Evolutionary conservation across 768 basidiomycete genomes (phyloP), one percentile per base, ranked within the genome.

Genomic region (Chlorophyllum brunneum): DNA sequence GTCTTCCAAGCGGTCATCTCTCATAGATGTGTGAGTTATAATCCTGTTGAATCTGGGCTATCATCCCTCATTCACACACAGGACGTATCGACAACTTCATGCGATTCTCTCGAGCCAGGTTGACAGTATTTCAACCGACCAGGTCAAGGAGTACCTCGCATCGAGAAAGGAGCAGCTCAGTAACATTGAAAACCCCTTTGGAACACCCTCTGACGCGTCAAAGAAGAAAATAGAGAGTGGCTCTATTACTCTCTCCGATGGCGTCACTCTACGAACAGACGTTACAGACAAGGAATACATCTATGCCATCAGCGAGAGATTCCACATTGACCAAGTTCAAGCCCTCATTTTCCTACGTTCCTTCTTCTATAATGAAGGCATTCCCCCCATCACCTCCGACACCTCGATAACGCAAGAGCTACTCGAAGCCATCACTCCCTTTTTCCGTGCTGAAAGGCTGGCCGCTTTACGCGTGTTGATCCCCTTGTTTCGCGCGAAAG

Each of bases 391-490:
- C 16, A 48, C 56, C 29, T 52, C 57, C 24, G 58, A 58, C 34
- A 71, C 81, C 16, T 61, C 62, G 9, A 67, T 85, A 59, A 71
- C 76, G 8, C 76, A 79, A 27, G 82, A 85, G 56, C 71, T 88
- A 13, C 66, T 91, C 24, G 79, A 83, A 49, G 80, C 81, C 23
- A 82, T 95, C 59, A 86, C 85, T 0, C 80, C 84, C 5, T 93
- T 91, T 77, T 90, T 89, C 66, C 82, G 83, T 57, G 82, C 86
- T 4, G 93, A 98, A 65, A 78, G 86, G 10, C 77, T 95, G 15
- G 82, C 78, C 58, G 65, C 85, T 39, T 71, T 87, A 11, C 83
- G 88, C 36, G 70, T 82, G 26, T 78, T 92, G 48, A 80, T 88
- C 5, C 85, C 89, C 0, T 76, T 97, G 2, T 80, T 95, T 46